Evolutionary conservation across 768 basidiomycete genomes (phyloP).

Genomic region (Rubroboletus pulcherrimus): DNA sequence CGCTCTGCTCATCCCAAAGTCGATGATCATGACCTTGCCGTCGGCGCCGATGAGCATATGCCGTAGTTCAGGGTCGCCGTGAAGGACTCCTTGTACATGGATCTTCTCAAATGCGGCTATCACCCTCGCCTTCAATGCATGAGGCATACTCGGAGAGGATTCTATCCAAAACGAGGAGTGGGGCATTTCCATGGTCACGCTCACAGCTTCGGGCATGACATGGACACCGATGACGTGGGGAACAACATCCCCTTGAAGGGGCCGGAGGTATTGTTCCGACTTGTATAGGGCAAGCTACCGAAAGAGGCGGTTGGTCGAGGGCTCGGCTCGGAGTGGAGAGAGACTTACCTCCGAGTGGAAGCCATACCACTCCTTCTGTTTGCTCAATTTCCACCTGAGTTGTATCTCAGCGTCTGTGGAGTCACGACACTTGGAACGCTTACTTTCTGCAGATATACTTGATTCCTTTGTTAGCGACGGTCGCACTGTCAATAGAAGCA

Average conservation of each 20-base stretch:
- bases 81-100: slow-evolving; percentile 45
- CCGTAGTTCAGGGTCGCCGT: slow-evolving; percentile 44
- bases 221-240: slow-evolving; percentile 52
- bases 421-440: slow-evolving; percentile 2
- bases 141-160: slow-evolving; percentile 55
- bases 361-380: slow-evolving; percentile 35
- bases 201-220: slow-evolving; percentile 35
- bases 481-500: slow-evolving; percentile 35
- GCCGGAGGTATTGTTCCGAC: slow-evolving; percentile 40
- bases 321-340: slow-evolving; percentile 13
- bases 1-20: slow-evolving; percentile 46
- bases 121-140: slow-evolving; percentile 47
- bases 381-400: slow-evolving; percentile 32
- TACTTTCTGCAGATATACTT: slow-evolving; percentile 38
- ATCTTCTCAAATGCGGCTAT: slow-evolving; percentile 48
- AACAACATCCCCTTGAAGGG: slow-evolving; percentile 51
- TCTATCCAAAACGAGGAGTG: slow-evolving; percentile 61
- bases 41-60: slow-evolving; percentile 56
- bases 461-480: slow-evolving; percentile 25
- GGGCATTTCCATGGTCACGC: slow-evolving; percentile 50
- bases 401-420: not conserved
- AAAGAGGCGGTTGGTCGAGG: slow-evolving; percentile 3
- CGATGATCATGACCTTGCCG: slow-evolving; percentile 49
- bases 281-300: slow-evolving; percentile 51
- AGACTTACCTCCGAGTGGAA: slow-evolving; percentile 38